phyloP scores from a whole-genome alignment of 306 rosid species.

The Cicer yamashitae region DNA sequence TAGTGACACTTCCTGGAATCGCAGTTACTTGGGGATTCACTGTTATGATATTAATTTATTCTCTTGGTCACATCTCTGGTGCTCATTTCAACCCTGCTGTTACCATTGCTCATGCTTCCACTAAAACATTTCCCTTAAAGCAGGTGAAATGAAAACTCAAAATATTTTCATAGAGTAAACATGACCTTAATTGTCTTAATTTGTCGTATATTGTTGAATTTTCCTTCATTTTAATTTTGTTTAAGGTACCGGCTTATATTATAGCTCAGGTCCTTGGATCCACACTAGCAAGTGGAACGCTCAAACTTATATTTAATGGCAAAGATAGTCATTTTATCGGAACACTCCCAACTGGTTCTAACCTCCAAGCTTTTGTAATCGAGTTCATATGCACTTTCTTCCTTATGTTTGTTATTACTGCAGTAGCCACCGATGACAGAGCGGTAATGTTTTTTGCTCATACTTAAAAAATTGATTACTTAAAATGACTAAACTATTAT shows the following conservation, averaged over 20 bases:
- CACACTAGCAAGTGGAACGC: constrained; percentile 76
- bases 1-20: constrained; percentile 66
- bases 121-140: constrained; percentile 64
- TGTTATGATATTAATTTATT: constrained; percentile 70
- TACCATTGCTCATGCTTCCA: constrained; percentile 76
- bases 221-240: not conserved
- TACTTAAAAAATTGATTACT: not conserved
- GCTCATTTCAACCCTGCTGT: constrained; percentile 94
- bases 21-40: constrained; percentile 74
- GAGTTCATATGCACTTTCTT: constrained; percentile 85
- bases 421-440: constrained; percentile 81
- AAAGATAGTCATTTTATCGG: constrained; percentile 59
- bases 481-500: not conserved
- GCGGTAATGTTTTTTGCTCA: constrained; percentile 54
- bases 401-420: constrained; percentile 83
- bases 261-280: constrained; percentile 73
- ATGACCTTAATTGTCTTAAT: not conserved
- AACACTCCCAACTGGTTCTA: constrained; percentile 61
- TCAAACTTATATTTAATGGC: constrained; percentile 65
- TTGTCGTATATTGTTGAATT: not conserved
- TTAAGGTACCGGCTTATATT: constrained; percentile 73
- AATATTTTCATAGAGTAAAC: too few species aligned
- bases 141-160: constrained; percentile 49
- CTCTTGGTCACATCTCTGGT: constrained; percentile 87
- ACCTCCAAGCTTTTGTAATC: constrained; percentile 65